phyloP scores from a whole-genome alignment of 2,329 filamentous ascomycete species.

The Trichoderma harzianum region DNA sequence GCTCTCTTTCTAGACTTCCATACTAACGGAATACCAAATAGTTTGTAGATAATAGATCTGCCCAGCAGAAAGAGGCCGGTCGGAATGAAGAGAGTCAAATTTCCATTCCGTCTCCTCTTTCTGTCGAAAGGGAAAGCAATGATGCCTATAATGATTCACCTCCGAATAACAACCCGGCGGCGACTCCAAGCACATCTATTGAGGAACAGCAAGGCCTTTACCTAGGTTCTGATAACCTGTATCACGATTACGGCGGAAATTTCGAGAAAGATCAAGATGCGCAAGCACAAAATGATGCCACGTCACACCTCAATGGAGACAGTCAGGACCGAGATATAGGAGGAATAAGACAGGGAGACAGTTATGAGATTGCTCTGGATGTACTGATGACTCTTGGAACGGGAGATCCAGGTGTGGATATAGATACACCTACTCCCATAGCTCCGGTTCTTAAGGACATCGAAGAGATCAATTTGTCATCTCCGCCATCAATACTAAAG shows the following conservation, averaged over 20 bases:
- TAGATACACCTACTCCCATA: not conserved
- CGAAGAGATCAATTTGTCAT: not conserved
- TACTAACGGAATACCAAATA: not conserved
- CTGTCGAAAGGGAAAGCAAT: not conserved
- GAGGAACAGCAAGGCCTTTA: not conserved
- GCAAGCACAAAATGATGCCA: not conserved
- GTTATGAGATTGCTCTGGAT: not conserved
- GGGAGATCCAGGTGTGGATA: not conserved
- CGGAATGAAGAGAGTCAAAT: not conserved
- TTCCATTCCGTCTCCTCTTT: not conserved
- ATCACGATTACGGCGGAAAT: not conserved
- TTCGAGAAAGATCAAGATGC: not conserved
- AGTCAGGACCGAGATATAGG: not conserved
- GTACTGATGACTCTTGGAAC: conserved; percentile 1
- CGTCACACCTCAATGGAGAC: not conserved
- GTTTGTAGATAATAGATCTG: not conserved
- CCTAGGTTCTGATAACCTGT: not conserved
- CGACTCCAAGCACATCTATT: not conserved
- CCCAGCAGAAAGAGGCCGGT: not conserved
- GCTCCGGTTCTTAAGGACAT: no score
- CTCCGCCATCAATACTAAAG: not conserved
- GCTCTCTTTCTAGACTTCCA: not conserved
- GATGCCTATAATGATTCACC: not conserved
- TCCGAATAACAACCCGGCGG: not conserved
- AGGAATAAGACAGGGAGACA: not conserved